phyloP scores from a whole-genome alignment of 2,329 filamentous ascomycete species.

The Sporothrix brunneoviolacea region DNA sequence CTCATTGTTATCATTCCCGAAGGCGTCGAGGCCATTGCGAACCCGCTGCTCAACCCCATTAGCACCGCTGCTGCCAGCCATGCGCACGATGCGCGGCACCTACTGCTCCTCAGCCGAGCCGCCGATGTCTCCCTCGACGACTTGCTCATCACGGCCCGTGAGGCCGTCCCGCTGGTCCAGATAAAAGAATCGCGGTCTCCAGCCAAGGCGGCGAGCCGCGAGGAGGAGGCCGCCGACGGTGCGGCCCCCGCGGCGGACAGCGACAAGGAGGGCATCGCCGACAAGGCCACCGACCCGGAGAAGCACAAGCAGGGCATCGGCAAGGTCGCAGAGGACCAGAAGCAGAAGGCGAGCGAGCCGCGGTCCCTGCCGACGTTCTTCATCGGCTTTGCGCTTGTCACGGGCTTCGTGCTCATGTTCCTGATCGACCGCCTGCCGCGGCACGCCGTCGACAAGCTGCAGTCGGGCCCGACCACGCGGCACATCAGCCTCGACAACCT shows the following conservation, averaged over 20 bases:
- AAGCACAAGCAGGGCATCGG: not conserved
- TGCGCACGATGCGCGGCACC: not conserved
- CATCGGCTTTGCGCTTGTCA: slow-evolving; percentile 78
- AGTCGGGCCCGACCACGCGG: slow-evolving; percentile 60
- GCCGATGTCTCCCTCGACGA: not conserved
- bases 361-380: slow-evolving; percentile 56
- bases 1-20: slow-evolving; percentile 97
- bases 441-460: slow-evolving; percentile 60
- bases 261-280: not conserved
- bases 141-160: not conserved
- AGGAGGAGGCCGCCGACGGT: not conserved
- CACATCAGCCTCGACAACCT: slow-evolving; percentile 87
- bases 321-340: slow-evolving; percentile 21
- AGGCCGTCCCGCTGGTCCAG: not conserved
- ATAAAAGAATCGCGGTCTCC: not conserved
- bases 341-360: slow-evolving; percentile 25
- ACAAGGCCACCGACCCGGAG: not conserved
- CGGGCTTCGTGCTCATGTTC: slow-evolving; percentile 95
- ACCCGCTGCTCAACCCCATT: slow-evolving; percentile 28
- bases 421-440: slow-evolving; percentile 81
- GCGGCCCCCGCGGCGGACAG: no score
- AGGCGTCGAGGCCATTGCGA: slow-evolving; percentile 84
- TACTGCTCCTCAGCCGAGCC: not conserved
- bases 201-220: not conserved
- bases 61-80: not conserved